Evolutionary conservation across 2,329 filamentous ascomycete genomes (phyloP), one percentile per base, ranked within the genome.

Genomic region (Diaporthe ilicicola): DNA sequence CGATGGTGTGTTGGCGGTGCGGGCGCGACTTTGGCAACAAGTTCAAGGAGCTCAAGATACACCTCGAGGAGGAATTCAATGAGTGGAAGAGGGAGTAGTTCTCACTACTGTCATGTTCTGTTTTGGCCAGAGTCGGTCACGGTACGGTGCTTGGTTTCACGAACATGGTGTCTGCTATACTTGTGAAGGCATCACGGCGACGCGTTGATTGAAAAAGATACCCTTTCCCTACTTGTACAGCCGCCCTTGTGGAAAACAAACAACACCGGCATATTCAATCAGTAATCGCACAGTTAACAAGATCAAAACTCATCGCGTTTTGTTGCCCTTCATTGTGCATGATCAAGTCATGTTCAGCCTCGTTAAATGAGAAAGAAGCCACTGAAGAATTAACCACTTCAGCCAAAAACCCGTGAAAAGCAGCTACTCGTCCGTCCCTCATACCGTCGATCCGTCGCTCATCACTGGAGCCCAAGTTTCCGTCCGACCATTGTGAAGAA

Each of bases 1-100:
- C 94, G 71, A 86, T 97, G 80, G 82, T 83, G 73, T 98, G 96
- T 80, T 98, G 96, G 95, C 87, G 93, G 65, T 98, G 96, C 82
- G 90, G 90, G 1, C 82, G 81, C 79, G 88, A 89, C 66, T 98
- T 96, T 81, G 88, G 87, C 24, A 93, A 93, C 74, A 88, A 87
- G 78, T 97, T 98, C 80, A 84, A 88, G 74, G 86, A 85, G 79
- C 79, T 97, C 67, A 96, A 96, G 81, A 85, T 84, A 71, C 95
- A 99, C 83, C 73, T 93, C 24, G 84, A 83, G 46, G 78, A 84
- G 0, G 89, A 93, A 77, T 85, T 92, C 37, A 85, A 88, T 42
- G 77, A 78, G 0, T 86, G 89, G 70, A 86, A 86, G 73, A 77
- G 76, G 44, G 78, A 84, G 66, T 88, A 59, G 48, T 19, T 17